Conservation (phyloP, 2,329 filamentous ascomycete species). For the Moelleriella libera region DNA sequence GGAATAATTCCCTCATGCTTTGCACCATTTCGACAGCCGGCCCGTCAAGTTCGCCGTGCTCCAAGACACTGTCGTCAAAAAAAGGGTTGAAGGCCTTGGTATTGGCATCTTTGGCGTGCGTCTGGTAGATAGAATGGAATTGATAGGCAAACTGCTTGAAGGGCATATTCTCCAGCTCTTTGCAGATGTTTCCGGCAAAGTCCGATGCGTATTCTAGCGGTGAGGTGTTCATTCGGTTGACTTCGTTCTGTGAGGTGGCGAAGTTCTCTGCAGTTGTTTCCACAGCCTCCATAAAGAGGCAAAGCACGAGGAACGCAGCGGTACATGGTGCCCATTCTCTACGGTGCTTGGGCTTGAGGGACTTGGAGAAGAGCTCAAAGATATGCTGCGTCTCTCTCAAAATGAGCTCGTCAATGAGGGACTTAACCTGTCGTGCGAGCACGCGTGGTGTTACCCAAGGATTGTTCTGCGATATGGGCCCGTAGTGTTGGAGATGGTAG, state of each 20-base stretch:
- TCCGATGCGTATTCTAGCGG: conserved; percentile 23
- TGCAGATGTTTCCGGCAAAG: conserved; percentile 31
- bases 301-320: conserved; percentile 41
- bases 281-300: conserved; percentile 43
- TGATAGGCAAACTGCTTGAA: conserved; percentile 47
- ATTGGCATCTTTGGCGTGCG: conserved; percentile 33
- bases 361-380: conserved; percentile 37
- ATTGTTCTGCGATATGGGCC: conserved; percentile 27
- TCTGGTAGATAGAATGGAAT: conserved; percentile 46
- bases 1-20: conserved; percentile 28
- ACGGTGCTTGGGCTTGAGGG: conserved; percentile 38
- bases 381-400: conserved; percentile 34
- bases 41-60: conserved; percentile 30
- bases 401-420: conserved; percentile 40
- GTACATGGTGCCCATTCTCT: conserved; percentile 42
- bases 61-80: conserved; percentile 26
- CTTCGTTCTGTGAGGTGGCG: conserved; percentile 35
- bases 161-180: conserved; percentile 41
- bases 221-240: conserved; percentile 24
- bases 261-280: conserved; percentile 39
- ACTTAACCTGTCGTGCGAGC: conserved; percentile 42
- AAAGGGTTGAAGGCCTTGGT: conserved; percentile 41
- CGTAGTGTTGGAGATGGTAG: conserved; percentile 22
- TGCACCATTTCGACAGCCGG: conserved; percentile 30
- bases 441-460: conserved; percentile 36